Percentiles rank a stretch among this genome's conserved stretches.
These are phyloP conservation scores for Incumbomyces lentus DNA, from an alignment of 2,329 filamentous ascomycete genomes.

Conservation along the genomic window DNA sequence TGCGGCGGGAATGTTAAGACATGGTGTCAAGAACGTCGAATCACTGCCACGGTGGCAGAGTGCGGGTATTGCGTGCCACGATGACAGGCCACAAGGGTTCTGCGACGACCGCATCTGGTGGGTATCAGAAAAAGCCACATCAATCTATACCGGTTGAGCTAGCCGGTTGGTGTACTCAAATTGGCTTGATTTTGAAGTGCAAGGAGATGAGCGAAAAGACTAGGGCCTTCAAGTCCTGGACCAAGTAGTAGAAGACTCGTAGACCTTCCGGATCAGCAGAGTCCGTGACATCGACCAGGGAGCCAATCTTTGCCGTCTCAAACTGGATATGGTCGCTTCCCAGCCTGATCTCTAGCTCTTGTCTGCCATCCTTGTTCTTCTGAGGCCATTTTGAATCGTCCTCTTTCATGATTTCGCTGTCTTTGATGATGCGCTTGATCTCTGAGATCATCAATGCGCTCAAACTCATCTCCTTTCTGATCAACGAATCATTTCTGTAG, in stretches of 20 bases:
- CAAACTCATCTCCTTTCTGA: slow-evolving; percentile 99
- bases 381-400: slow-evolving; percentile 97
- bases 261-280: slow-evolving; percentile 92
- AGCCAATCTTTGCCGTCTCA: slow-evolving; percentile 98
- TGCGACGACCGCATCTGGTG: no score
- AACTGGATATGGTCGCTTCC: slow-evolving; percentile 97
- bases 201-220: slow-evolving; percentile 93
- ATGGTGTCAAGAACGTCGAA: no score
- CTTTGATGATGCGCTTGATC: slow-evolving; percentile 93
- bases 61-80: no score
- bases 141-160: no score
- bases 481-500: slow-evolving; percentile 95
- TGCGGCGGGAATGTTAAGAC: no score
- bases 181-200: slow-evolving; percentile 75
- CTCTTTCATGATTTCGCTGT: slow-evolving; percentile 97
- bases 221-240: slow-evolving; percentile 91
- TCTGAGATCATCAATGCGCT: slow-evolving; percentile 83
- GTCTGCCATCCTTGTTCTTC: slow-evolving; percentile 97
- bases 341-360: slow-evolving; percentile 88
- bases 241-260: slow-evolving; percentile 95
- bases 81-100: no score
- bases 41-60: no score
- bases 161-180: slow-evolving; percentile 22
- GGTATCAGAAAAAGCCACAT: no score
- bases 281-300: slow-evolving; percentile 90